Conservation (phyloP, 1,284 basidiomycete species). For the Leccinum huronense region DNA sequence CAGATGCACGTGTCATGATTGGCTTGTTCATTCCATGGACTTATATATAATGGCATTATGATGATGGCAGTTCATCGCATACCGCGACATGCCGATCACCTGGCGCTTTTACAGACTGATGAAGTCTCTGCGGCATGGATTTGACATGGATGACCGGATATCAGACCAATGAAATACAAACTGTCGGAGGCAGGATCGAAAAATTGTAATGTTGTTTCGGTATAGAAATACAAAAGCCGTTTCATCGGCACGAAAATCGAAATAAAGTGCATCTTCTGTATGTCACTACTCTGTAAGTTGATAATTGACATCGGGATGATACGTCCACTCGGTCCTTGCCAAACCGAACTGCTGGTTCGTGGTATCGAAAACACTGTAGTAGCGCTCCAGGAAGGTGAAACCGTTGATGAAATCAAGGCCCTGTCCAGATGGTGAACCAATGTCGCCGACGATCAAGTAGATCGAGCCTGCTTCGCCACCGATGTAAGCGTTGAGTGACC, state of each 20-base stretch:
- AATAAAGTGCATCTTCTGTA: background rate
- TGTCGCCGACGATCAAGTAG: slow-evolving; percentile 50
- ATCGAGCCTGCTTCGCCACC: slow-evolving; percentile 41
- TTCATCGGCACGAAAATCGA: background rate
- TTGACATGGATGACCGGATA: background rate
- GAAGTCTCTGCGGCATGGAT: background rate
- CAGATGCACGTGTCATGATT: too few relatives aligned
- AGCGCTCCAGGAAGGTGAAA: slow-evolving; percentile 59
- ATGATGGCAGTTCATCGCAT: too few relatives aligned
- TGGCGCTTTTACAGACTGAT: background rate
- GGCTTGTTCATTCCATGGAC: too few relatives aligned
- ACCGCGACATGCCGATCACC: too few relatives aligned
- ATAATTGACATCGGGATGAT: background rate
- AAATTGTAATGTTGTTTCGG: background rate
- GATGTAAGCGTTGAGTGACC: slow-evolving; percentile 41
- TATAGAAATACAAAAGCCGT: background rate
- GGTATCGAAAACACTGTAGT: slow-evolving; percentile 66
- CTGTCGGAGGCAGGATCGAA: background rate
- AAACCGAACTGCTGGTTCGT: slow-evolving; percentile 18
- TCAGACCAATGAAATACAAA: background rate
- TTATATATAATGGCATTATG: too few relatives aligned
- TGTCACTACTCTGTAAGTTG: background rate
- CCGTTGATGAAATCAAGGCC: slow-evolving; percentile 57
- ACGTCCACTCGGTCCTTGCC: background rate
- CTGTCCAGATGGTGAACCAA: slow-evolving; percentile 39